Percentiles rank a stretch among this genome's conserved stretches.
phyloP scores from a whole-genome alignment of 1,284 basidiomycete genomes.

The Heterobasidion parviporum region DNA sequence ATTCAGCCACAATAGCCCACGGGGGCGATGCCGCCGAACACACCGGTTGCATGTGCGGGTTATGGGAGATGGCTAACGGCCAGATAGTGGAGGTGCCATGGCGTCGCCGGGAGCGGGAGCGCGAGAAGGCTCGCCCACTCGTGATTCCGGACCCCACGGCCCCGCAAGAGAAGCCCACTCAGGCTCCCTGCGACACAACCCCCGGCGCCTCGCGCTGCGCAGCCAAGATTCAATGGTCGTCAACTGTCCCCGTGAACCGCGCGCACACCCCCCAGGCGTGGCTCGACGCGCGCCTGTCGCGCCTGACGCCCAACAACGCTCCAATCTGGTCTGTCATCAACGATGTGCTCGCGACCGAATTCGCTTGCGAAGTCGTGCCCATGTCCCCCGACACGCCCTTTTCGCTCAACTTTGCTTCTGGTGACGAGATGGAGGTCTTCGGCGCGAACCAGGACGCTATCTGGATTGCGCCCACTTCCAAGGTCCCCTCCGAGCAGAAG shows the following conservation, averaged over 20 bases:
- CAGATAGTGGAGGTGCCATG: neutral
- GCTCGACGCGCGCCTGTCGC: constrained; percentile 10
- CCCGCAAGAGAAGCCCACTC: neutral
- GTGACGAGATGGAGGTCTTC: neutral
- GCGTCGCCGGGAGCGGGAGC: neutral
- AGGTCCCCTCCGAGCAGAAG: neutral
- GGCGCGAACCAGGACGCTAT: neutral
- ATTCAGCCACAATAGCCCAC: neutral
- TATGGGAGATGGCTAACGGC: constrained; percentile 4
- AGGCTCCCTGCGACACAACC: neutral
- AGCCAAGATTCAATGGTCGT: constrained; percentile 1
- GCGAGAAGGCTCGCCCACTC: neutral
- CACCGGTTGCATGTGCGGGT: constrained; percentile 10
- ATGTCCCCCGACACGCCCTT: neutral
- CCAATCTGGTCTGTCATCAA: constrained; percentile 1
- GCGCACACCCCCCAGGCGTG: constrained; percentile 8
- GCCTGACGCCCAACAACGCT: neutral
- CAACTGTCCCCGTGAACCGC: neutral
- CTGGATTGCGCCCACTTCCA: neutral
- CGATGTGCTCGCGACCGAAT: constrained; percentile 5
- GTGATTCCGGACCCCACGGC: neutral
- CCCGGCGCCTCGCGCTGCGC: neutral
- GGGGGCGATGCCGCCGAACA: neutral
- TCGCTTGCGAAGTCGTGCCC: constrained; percentile 4
- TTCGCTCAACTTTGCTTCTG: neutral